phyloP scores from a whole-genome alignment of 1,284 basidiomycete species.

The Tranzscheliella williamsii region DNA sequence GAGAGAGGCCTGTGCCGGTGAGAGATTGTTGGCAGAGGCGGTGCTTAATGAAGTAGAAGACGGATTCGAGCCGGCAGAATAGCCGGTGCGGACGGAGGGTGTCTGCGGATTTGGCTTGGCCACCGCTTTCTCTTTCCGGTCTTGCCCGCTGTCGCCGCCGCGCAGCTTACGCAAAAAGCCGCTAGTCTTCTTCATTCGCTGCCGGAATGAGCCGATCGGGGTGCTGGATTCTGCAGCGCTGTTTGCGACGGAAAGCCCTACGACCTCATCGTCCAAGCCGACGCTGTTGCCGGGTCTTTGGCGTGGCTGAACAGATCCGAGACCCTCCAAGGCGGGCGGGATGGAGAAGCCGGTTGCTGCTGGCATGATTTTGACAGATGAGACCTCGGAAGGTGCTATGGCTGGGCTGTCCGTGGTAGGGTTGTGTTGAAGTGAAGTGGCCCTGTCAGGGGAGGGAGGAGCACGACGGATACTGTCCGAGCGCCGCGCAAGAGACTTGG shows the following conservation, averaged over 20 bases:
- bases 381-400: conserved; percentile 1
- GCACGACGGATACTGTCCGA: not conserved
- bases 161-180: conserved; percentile 47
- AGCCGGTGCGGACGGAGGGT: not conserved
- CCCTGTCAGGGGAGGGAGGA: conserved; percentile 27
- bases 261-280: conserved; percentile 32
- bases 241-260: conserved; percentile 1
- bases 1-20: not conserved
- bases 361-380: too few species aligned
- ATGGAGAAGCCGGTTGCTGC: too few species aligned
- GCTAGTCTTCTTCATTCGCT: conserved; percentile 56
- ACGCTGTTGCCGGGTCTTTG: conserved; percentile 16
- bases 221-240: not conserved
- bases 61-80: conserved; percentile 9
- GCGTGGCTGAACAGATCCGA: conserved; percentile 2
- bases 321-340: not conserved
- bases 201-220: conserved; percentile 29
- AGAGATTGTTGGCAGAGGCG: not conserved
- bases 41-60: conserved; percentile 3
- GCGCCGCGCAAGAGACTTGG: too few species aligned
- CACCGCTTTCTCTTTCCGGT: not conserved
- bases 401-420: not conserved
- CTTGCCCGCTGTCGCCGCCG: conserved; percentile 7
- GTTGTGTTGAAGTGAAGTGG: conserved; percentile 22
- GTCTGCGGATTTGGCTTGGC: not conserved